Base-by-base conservation (phyloP, 805 yeast genomes). In the Zygoascus tannicola region DNA sequence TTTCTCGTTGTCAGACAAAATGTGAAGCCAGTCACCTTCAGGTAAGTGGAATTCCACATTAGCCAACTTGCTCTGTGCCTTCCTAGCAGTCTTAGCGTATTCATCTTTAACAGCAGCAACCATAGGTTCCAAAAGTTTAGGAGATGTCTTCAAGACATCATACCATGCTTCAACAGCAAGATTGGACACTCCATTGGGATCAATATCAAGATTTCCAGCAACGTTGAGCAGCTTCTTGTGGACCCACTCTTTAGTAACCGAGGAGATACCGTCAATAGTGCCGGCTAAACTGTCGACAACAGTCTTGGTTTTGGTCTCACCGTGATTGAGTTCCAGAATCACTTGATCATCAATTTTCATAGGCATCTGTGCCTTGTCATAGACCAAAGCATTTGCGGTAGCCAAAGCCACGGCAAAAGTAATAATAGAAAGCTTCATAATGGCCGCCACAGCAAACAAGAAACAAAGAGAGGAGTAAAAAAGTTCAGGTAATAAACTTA, bases 1-100 rank as follows among this genome's bases (percentile, higher is more conserved):
- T 34, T 50, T 44, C n/a, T 45, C 48, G 67, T 81, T 86, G 45
- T 71, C 70, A 50, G 80, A 68, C 8, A 88, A 79, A 21, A 50
- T 45, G 38, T 49, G 50, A 12, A 44, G 41, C 58, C 59, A 55
- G 40, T 55, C 51, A 21, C 33, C 32, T 37, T 37, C 20, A 21
- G 40, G 32, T 16, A 18, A 26, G 23, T 35, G 10, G 19, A 26
- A 26, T 26, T 32, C 30, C 32, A 23, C 44, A 4, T 21, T 22
- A 8, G 19, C 4, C 42, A 26, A 23, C 21, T 22, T 23, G 28
- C 14, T 16, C 16, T 18, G 33, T n/a, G 23, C 5, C 19, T 35
- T 37, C 32, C 19, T 30, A 15, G 28, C 22, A n/a, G 23, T 26
- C 36, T 30, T n/a, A 37, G 15, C 19, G 26, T 37, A 20, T 35